Conservation (phyloP, 2,329 filamentous ascomycete genomes). For the Trematosphaeria pertusa region DNA sequence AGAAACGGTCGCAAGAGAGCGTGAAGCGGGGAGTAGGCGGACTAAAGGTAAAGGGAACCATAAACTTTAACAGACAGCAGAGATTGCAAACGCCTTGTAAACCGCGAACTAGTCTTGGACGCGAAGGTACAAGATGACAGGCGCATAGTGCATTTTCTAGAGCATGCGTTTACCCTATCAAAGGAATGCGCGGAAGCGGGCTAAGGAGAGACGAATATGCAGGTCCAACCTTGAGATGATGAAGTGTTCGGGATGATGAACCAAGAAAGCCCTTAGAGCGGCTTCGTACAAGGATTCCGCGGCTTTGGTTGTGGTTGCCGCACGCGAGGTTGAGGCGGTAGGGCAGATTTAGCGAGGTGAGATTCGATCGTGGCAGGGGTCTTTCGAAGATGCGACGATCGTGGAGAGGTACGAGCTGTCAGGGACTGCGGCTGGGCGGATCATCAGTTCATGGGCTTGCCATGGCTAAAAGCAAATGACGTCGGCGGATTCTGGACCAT, state of each 20-base stretch:
- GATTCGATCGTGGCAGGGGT: not conserved
- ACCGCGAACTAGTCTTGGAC: no score
- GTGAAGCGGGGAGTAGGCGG: no score
- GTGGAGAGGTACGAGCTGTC: no score
- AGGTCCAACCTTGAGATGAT: not conserved
- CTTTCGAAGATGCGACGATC: not conserved
- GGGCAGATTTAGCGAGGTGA: not conserved
- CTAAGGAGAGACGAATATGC: not conserved
- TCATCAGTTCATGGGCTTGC: not conserved
- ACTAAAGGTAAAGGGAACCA: no score
- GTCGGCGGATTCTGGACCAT: slow-evolving; percentile 1
- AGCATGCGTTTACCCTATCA: slow-evolving; percentile 2
- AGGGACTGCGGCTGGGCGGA: no score
- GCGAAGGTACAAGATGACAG: no score
- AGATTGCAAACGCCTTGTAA: no score
- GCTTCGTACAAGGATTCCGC: not conserved
- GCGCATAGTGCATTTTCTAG: not conserved
- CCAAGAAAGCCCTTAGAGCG: not conserved
- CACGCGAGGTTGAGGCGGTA: slow-evolving; percentile 6
- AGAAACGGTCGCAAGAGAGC: no score
- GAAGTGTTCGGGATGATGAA: not conserved
- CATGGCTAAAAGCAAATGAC: not conserved
- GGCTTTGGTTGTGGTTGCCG: not conserved
- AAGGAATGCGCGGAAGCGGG: not conserved
- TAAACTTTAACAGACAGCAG: no score